Evolutionary conservation across 2,329 filamentous ascomycete genomes (phyloP).

Genomic region (Paraphoma chrysanthemicola): DNA sequence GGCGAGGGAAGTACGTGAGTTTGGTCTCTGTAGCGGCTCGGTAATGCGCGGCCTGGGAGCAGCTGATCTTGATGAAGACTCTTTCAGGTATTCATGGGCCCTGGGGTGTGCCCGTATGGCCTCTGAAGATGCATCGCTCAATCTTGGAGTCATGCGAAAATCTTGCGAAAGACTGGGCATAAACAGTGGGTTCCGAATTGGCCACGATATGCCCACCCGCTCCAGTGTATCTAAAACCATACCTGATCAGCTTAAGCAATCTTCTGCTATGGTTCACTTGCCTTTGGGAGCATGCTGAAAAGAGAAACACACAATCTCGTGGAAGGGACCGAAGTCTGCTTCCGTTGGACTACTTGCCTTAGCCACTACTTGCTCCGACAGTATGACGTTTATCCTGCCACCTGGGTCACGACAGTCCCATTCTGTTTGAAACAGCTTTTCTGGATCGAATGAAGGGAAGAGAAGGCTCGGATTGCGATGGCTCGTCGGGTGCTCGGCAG

Average conservation of each 20-base stretch:
- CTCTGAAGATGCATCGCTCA: background rate
- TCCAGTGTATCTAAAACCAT: conserved; percentile 70
- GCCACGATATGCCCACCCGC: conserved; percentile 78
- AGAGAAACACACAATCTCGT: conserved; percentile 78
- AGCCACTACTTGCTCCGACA: conserved; percentile 72
- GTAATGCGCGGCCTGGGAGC: conserved; percentile 16
- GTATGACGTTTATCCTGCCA: conserved; percentile 77
- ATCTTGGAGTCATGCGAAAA: conserved; percentile 2
- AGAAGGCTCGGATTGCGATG: conserved; percentile 60
- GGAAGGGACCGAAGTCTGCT: conserved; percentile 66
- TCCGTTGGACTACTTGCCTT: conserved; percentile 25
- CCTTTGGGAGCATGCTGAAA: conserved; percentile 85
- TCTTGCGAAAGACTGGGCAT: conserved; percentile 16
- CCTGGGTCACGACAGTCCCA: conserved; percentile 76
- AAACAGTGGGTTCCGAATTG: conserved; percentile 56
- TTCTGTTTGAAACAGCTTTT: conserved; percentile 71
- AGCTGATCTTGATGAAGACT: conserved; percentile 16
- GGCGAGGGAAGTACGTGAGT: conserved; percentile 21
- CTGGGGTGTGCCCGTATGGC: conserved; percentile 3
- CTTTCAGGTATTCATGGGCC: conserved; percentile 5
- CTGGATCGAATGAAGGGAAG: conserved; percentile 76
- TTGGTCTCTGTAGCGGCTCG: conserved; percentile 23
- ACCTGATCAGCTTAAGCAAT: background rate
- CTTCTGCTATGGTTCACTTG: conserved; percentile 49
- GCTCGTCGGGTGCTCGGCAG: conserved; percentile 59